Conservation (phyloP, 805 yeast genomes). For the Suhomyces sp. region DNA sequence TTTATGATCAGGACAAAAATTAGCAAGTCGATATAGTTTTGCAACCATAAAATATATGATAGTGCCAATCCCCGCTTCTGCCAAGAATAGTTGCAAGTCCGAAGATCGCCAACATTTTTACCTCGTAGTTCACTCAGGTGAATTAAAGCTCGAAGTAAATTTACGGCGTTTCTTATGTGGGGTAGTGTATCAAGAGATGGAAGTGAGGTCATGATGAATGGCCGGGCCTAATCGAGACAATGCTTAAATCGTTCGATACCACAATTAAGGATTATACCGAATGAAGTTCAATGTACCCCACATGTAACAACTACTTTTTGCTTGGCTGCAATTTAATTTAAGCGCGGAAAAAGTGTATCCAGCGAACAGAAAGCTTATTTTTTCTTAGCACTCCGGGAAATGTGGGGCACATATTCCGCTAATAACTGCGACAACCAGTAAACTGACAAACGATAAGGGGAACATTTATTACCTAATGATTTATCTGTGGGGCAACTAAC, state of each 20-base stretch:
- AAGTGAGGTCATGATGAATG: neutral
- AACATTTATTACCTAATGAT: neutral
- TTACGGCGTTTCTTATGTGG: neutral
- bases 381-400: neutral
- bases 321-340: neutral
- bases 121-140: neutral
- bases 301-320: neutral
- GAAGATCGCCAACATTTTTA: neutral
- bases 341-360: neutral
- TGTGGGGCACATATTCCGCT: neutral
- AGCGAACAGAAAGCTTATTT: neutral
- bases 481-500: neutral
- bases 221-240: neutral
- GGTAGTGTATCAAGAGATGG: neutral
- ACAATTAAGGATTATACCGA: neutral
- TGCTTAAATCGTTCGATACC: no score
- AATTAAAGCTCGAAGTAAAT: neutral
- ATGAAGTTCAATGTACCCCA: neutral
- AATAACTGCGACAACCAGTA: neutral
- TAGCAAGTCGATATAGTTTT: neutral
- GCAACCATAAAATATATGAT: neutral
- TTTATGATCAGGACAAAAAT: constrained; percentile 37
- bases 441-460: neutral
- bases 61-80: neutral
- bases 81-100: neutral